Base-by-base conservation (phyloP, 192 early-diverging fungal genomes). In the Chytriomyces sp. region DNA sequence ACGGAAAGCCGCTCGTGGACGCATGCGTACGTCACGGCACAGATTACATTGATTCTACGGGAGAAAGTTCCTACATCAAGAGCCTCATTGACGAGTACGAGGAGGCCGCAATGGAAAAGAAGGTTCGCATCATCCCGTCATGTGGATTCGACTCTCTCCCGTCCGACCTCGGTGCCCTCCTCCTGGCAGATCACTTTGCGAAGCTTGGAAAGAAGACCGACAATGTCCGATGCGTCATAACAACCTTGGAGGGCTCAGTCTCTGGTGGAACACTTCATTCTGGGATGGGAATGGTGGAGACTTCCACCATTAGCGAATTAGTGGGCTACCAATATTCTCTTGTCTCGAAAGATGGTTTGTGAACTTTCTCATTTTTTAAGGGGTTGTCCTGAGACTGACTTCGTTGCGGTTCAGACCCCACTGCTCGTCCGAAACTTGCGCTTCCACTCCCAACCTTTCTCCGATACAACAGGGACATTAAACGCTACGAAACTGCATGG, bases 91-190 rank as follows among this genome's bases (percentile, higher is more conserved):
- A 85, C 52, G 79, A 86, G 55, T 88, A 89, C 59, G 88, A 92
- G 59, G 85, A 88, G 3, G 36, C 81, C 49, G 95, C 95, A 1
- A 73, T 75, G n/a, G 75, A 73, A 25, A 87, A 84, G 39, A 83
- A 86, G 32, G 85, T 88, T 6, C 81, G 90, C 25, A 86, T 97
- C 57, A 88, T 93, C 4, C 88, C 93, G 30, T 66, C 85, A 31
- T 94, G 91, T 72, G 95, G 94, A 2, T 97, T 96, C 75, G 95
- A 97, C 73, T 93, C 91, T 32, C 87, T 97, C 3, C 94, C 94
- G 0, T 91, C 91, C 22, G 94, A 96, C 70, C 75, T 96, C 17
- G 92, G 93, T 28, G 84, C 88, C 31, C 84, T 49, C 44, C 17
- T 49, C 17, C 40, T 82, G 26, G 81, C 81, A 1, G 73, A 80